Evolutionary conservation across 1,284 basidiomycete genomes (phyloP).

Genomic region (Heterobasidion annosum): DNA sequence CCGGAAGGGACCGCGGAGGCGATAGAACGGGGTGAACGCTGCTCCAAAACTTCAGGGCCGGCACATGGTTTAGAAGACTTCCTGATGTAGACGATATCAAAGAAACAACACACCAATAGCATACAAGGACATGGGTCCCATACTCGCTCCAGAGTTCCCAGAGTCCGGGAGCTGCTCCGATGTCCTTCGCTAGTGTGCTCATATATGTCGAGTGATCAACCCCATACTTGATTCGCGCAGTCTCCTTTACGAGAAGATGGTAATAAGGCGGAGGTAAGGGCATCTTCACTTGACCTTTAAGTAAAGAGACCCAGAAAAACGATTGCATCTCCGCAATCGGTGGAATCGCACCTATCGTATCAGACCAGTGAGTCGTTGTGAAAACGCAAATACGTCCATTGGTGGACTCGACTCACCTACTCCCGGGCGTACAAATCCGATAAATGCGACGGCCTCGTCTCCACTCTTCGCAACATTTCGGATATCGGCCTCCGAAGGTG

Average conservation of each 20-base stretch:
- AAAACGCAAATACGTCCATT: slow-evolving; percentile 2
- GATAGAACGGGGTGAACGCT: slow-evolving; percentile 55
- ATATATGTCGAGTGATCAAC: slow-evolving; percentile 51
- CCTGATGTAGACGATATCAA: slow-evolving; percentile 9
- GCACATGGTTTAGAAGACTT: too few species aligned
- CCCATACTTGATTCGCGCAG: slow-evolving; percentile 52
- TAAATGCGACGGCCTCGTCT: slow-evolving; percentile 46
- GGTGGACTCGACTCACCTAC: slow-evolving; percentile 29
- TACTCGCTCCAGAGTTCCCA: slow-evolving; percentile 38
- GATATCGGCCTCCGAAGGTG: slow-evolving; percentile 40
- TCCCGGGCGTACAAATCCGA: slow-evolving; percentile 58
- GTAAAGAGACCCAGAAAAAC: slow-evolving; percentile 51
- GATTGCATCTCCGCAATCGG: slow-evolving; percentile 60
- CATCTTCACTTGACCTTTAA: slow-evolving; percentile 32
- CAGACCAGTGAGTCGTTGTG: background rate
- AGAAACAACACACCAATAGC: slow-evolving; percentile 36
- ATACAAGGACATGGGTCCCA: slow-evolving; percentile 42
- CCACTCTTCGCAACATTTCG: slow-evolving; percentile 40
- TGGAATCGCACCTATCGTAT: slow-evolving; percentile 45
- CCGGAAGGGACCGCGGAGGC: slow-evolving; percentile 46
- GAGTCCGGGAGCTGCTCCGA: slow-evolving; percentile 47
- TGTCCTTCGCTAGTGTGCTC: slow-evolving; percentile 51
- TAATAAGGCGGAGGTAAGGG: slow-evolving; percentile 45
- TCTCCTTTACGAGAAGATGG: slow-evolving; percentile 45
- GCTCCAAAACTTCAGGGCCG: slow-evolving; percentile 38